Evolutionary conservation across 208 protist genomes (phyloP).

Genomic region (Angomonas desouzai): DNA sequence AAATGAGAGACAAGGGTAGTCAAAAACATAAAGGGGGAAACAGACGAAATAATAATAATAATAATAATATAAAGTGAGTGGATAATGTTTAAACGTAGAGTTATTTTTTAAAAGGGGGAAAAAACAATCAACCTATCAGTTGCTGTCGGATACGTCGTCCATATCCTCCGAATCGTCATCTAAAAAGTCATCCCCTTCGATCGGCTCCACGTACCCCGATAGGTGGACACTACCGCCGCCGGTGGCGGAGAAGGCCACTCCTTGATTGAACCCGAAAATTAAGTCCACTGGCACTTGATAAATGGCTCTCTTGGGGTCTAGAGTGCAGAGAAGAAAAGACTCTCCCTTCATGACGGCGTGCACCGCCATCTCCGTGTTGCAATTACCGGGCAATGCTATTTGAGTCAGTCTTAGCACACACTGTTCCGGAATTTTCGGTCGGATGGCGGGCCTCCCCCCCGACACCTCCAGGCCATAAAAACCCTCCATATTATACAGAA

Average conservation of each 20-base stretch:
- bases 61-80: neutral
- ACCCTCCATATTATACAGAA: conserved; percentile 42
- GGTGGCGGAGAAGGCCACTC: conserved; percentile 32
- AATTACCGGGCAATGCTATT: conserved; percentile 56
- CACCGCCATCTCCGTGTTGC: conserved; percentile 39
- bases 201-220: conserved; percentile 63
- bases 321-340: conserved; percentile 55
- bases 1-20: neutral
- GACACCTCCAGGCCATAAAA: conserved; percentile 77
- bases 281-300: conserved; percentile 68
- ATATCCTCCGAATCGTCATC: conserved; percentile 27
- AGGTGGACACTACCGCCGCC: conserved; percentile 55
- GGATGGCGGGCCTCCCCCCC: conserved; percentile 36
- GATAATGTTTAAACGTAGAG: too few species aligned
- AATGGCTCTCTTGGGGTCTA: conserved; percentile 57
- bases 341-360: conserved; percentile 33
- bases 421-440: conserved; percentile 56
- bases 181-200: conserved; percentile 26
- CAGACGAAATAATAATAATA: neutral
- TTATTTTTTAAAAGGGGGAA: too few species aligned
- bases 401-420: conserved; percentile 64
- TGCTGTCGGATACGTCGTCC: neutral
- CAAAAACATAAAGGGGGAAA: neutral
- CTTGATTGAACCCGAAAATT: conserved; percentile 45
- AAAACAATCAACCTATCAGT: too few species aligned